phyloP scores from a whole-genome alignment of 2,329 filamentous ascomycete species.

The Botrytis fragariae region DNA sequence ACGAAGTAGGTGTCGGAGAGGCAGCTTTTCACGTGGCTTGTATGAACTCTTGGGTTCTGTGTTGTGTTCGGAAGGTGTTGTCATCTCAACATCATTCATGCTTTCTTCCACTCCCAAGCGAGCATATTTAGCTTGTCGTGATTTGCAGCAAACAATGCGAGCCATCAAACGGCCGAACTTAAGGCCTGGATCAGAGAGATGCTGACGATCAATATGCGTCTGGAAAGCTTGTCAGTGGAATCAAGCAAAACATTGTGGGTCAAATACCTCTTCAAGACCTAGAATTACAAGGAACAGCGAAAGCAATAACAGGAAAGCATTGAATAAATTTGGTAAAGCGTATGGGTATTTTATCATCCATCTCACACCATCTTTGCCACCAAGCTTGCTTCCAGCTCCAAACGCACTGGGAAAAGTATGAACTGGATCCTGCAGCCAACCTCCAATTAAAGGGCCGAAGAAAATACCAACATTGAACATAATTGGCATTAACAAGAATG shows the following conservation, averaged over 20 bases:
- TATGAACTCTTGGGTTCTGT: background rate
- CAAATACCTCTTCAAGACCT: background rate
- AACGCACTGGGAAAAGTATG: background rate
- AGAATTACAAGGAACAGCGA: background rate
- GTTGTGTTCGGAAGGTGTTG: background rate
- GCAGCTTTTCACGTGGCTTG: background rate
- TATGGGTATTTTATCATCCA: conserved; percentile 2
- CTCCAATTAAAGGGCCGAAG: background rate
- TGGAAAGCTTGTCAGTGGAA: background rate
- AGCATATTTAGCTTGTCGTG: background rate
- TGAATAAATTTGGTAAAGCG: background rate
- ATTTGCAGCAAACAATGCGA: background rate
- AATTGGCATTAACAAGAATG: conserved; percentile 7
- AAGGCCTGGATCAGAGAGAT: background rate
- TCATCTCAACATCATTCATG: background rate
- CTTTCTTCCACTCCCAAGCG: background rate
- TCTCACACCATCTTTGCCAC: background rate
- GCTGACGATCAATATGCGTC: background rate
- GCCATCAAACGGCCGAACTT: background rate
- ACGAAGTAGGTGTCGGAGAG: background rate
- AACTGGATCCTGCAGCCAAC: background rate
- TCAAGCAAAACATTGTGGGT: background rate
- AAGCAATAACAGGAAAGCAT: background rate
- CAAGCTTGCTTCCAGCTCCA: background rate
- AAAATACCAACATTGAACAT: conserved; percentile 8